Percentiles rank a stretch among this genome's conserved stretches.
Conservation (phyloP, 306 rosid species). For the Sicyos baderoa region DNA sequence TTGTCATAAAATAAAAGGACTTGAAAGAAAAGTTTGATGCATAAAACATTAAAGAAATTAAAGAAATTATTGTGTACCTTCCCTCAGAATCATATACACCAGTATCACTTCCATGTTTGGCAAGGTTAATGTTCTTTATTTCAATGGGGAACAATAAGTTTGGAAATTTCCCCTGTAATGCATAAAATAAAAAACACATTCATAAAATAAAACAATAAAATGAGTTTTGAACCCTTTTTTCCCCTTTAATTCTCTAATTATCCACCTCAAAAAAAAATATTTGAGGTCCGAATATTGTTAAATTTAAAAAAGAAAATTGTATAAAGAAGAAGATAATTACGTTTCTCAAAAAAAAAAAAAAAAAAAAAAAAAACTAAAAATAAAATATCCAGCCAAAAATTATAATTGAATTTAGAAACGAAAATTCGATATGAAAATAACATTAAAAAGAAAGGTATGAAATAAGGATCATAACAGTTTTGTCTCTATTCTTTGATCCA, state of each 20-base stretch:
- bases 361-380: too few relatives aligned
- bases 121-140: constrained; percentile 43
- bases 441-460: too few relatives aligned
- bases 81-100: constrained; percentile 73
- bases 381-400: background rate
- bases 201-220: too few relatives aligned
- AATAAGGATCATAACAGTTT: background rate
- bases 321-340: too few relatives aligned
- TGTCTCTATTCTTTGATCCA: background rate
- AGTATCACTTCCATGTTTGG: constrained; percentile 82
- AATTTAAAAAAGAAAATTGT: too few relatives aligned
- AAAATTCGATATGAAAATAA: too few relatives aligned
- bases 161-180: constrained; percentile 53
- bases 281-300: too few relatives aligned
- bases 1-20: background rate
- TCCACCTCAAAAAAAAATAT: too few relatives aligned
- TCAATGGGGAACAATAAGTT: constrained; percentile 59
- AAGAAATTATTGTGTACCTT: constrained; percentile 37
- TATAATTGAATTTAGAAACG: too few relatives aligned
- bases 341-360: too few relatives aligned
- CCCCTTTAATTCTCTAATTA: too few relatives aligned
- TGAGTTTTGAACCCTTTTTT: too few relatives aligned
- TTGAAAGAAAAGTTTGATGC: background rate
- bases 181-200: background rate
- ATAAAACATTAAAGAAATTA: background rate